Evolutionary conservation across 2,329 filamentous ascomycete species (phyloP).

Genomic region (Aspergillus quadricinctus): DNA sequence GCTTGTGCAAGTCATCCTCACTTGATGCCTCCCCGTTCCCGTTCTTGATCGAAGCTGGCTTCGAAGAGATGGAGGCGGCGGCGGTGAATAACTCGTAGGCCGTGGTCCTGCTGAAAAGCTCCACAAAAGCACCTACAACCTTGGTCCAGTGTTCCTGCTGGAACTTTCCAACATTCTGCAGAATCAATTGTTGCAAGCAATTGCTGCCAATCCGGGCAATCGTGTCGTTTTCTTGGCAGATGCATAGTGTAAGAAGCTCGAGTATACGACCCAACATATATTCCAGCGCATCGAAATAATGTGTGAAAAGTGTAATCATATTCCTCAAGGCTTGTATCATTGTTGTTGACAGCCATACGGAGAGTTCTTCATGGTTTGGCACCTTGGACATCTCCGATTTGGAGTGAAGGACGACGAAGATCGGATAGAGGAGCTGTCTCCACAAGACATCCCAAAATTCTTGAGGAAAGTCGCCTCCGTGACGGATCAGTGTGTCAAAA

Average conservation of each 20-base stretch:
- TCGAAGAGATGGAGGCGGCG: constrained; percentile 48
- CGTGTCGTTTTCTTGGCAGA: constrained; percentile 98
- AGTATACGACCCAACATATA: constrained; percentile 99
- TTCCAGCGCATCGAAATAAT: constrained; percentile 93
- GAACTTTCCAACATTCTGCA: constrained; percentile 96
- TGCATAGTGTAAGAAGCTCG: constrained; percentile 88
- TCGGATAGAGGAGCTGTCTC: constrained; percentile 94
- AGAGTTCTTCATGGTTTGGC: constrained; percentile 91
- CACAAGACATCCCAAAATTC: constrained; percentile 99
- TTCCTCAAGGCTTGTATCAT: constrained; percentile 98
- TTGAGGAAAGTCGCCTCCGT: constrained; percentile 83
- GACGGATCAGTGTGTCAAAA: constrained; percentile 85
- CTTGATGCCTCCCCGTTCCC: constrained; percentile 27
- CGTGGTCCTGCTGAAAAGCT: constrained; percentile 90
- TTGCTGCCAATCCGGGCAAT: constrained; percentile 98
- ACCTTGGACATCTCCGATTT: constrained; percentile 96
- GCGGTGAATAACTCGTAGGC: constrained; percentile 94
- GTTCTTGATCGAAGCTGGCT: constrained; percentile 20
- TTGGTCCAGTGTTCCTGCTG: constrained; percentile 82
- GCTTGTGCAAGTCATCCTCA: constrained; percentile 19
- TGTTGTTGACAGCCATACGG: constrained; percentile 97
- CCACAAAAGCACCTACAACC: constrained; percentile 92
- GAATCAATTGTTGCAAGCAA: constrained; percentile 90
- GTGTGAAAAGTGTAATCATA: constrained; percentile 98
- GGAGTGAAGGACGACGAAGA: constrained; percentile 96